Conservation (phyloP, 2,329 filamentous ascomycete species). For the Alternaria gansuensis region DNA sequence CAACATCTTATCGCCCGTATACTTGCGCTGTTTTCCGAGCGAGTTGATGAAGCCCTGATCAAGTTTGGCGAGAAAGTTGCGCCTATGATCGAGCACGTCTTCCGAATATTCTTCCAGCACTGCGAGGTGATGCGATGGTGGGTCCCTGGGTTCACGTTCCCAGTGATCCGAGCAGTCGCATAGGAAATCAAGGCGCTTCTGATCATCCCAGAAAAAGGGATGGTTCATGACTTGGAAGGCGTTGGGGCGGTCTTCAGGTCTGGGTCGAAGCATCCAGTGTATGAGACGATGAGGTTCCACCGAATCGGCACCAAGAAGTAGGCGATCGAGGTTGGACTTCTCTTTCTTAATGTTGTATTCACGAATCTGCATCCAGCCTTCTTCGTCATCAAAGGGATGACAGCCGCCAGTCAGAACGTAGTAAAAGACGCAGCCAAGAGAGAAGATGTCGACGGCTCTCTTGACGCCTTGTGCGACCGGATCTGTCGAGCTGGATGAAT, state of each 20-base stretch:
- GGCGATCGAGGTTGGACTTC: conserved; percentile 73
- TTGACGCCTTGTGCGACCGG: conserved; percentile 77
- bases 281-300: conserved; percentile 90
- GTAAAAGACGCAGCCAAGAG: conserved; percentile 95
- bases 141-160: conserved; percentile 88
- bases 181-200: conserved; percentile 90
- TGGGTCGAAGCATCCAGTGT: conserved; percentile 75
- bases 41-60: conserved; percentile 86
- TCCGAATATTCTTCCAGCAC: conserved; percentile 63
- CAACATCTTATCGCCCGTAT: conserved; percentile 82
- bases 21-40: conserved; percentile 93
- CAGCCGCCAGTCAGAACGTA: conserved; percentile 94
- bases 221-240: conserved; percentile 85
- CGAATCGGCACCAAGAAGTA: conserved; percentile 84
- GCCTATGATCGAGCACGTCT: conserved; percentile 62
- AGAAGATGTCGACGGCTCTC: conserved; percentile 96
- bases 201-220: conserved; percentile 94
- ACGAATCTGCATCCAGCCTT: conserved; percentile 82
- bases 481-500: conserved; percentile 53
- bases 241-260: conserved; percentile 73
- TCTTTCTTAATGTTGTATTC: conserved; percentile 98
- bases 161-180: conserved; percentile 97
- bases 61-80: conserved; percentile 80
- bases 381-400: conserved; percentile 94
- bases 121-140: conserved; percentile 73